Evolutionary conservation across 208 protist genomes (phyloP), one percentile per base, ranked within the genome.

Genomic region (Balamuthia mandrillaris): DNA sequence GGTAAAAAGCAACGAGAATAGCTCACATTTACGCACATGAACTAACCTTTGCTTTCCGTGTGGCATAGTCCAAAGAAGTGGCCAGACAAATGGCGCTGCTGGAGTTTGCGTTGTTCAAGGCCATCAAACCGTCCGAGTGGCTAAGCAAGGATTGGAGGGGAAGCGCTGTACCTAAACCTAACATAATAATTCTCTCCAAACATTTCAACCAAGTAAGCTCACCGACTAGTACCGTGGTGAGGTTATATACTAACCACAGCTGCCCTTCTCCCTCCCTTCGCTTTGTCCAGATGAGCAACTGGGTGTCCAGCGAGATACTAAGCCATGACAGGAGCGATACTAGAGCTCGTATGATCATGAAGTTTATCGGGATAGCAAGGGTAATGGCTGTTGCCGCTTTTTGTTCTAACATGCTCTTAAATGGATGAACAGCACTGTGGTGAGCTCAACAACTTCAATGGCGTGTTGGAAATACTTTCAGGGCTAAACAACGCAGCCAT

Each of bases 401-500:
- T 27, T 56, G 37, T 37, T 44, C 45, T n/a, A n/a, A n/a, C n/a
- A n/a, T n/a, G n/a, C n/a, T 24, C 14, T 1, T 7, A 29, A 61
- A 10, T 9, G 9, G 54, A 1, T 21, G 45, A 12, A 47, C 63
- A 72, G 63, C 21, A 72, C 21, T 72, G 63, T 37, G 14, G 18
- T 6, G 6, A 61, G 44, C 21, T 60, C 24, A 24, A 70, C 29
- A 78, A 86, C 81, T 79, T 79, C 45, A 58, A 77, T n/a, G 42
- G 49, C 9, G 18, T 86, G 61, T 35, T 86, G 29, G 81, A 41
- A 18, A 78, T 86, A n/a, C 12, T 78, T 21, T 18, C 63, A 33
- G 81, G 63, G 18, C 37, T 86, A 21, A 58, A 72, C 81, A 86
- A 79, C 21, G 81, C 51, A 27, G 63, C 81, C 4, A 51, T 86